These are phyloP conservation scores for Moniliophthora roreri DNA, from an alignment of 1,284 basidiomycete genomes.

Conservation along the genomic window DNA sequence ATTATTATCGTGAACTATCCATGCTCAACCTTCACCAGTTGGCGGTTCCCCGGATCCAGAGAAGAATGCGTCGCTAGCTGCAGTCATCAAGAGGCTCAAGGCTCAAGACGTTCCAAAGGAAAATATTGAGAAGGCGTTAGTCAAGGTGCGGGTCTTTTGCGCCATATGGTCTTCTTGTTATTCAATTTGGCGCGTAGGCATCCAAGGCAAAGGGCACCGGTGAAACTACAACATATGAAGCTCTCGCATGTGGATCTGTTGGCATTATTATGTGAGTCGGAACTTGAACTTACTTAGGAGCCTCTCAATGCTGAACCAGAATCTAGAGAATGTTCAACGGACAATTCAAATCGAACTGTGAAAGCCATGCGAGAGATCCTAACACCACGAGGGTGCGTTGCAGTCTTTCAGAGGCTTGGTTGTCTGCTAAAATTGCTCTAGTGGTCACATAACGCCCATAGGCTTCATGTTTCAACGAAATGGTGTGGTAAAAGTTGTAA, in stretches of 20 bases:
- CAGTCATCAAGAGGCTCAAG: conserved; percentile 61
- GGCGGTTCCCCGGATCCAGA: conserved; percentile 69
- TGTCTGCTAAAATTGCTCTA: conserved; percentile 26
- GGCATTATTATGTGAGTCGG: conserved; percentile 73
- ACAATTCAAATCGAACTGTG: conserved; percentile 73
- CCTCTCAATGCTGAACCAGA: conserved; percentile 18
- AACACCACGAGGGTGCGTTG: conserved; percentile 54
- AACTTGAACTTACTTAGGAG: background rate
- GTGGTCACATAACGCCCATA: conserved; percentile 72
- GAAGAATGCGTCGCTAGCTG: conserved; percentile 62
- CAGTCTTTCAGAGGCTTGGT: background rate
- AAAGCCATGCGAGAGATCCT: conserved; percentile 64
- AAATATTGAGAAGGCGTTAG: conserved; percentile 73
- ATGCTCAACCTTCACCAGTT: conserved; percentile 32
- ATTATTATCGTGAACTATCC: background rate
- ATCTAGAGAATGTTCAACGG: conserved; percentile 73
- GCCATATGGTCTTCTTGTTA: background rate
- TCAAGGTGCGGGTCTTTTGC: conserved; percentile 46
- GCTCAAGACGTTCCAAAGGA: conserved; percentile 74
- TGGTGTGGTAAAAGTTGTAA: conserved; percentile 60
- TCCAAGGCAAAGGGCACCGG: conserved; percentile 50
- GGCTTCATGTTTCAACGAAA: conserved; percentile 76
- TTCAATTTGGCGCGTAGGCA: conserved; percentile 36
- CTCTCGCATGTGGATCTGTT: conserved; percentile 65
- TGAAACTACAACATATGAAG: conserved; percentile 67